Conservation (phyloP, 2,329 filamentous ascomycete genomes). For the Fusarium sp. region DNA sequence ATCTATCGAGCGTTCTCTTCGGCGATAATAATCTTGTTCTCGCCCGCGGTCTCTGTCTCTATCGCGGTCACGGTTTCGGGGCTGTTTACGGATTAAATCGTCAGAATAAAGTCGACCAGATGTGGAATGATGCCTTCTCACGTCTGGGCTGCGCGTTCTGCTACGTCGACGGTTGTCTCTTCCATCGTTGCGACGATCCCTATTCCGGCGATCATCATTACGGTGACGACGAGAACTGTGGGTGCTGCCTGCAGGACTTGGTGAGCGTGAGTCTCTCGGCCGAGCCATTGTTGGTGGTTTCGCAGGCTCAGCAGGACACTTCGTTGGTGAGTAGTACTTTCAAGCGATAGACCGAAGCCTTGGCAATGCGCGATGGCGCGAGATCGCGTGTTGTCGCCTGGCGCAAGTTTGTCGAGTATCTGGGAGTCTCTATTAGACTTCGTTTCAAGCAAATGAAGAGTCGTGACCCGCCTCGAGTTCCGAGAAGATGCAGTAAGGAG, state of each 20-base stretch:
- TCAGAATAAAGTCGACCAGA: constrained; percentile 57
- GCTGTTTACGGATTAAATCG: constrained; percentile 58
- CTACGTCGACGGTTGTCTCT: constrained; percentile 68
- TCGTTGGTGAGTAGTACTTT: constrained; percentile 58
- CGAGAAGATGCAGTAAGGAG: constrained; percentile 24
- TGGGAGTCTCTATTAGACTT: not conserved
- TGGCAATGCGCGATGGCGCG: constrained; percentile 42
- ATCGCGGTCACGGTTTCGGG: constrained; percentile 71
- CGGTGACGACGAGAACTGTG: constrained; percentile 77
- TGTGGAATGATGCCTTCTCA: constrained; percentile 58
- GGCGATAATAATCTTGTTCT: constrained; percentile 70
- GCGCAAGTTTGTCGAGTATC: constrained; percentile 18
- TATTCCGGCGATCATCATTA: constrained; percentile 70
- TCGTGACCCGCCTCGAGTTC: constrained; percentile 10
- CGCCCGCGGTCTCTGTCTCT: constrained; percentile 66
- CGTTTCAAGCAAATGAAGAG: constrained; percentile 2
- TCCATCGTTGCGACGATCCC: constrained; percentile 64
- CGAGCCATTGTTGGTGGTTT: constrained; percentile 68
- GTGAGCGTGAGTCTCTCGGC: constrained; percentile 82
- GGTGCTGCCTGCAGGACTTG: constrained; percentile 92
- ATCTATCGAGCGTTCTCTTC: constrained; percentile 78
- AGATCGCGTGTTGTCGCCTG: constrained; percentile 17
- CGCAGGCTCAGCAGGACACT: constrained; percentile 59
- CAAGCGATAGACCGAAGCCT: constrained; percentile 42
- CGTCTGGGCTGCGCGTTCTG: constrained; percentile 74